Conservation (phyloP, 2,329 filamentous ascomycete genomes). For the Alternaria brassicicola region DNA sequence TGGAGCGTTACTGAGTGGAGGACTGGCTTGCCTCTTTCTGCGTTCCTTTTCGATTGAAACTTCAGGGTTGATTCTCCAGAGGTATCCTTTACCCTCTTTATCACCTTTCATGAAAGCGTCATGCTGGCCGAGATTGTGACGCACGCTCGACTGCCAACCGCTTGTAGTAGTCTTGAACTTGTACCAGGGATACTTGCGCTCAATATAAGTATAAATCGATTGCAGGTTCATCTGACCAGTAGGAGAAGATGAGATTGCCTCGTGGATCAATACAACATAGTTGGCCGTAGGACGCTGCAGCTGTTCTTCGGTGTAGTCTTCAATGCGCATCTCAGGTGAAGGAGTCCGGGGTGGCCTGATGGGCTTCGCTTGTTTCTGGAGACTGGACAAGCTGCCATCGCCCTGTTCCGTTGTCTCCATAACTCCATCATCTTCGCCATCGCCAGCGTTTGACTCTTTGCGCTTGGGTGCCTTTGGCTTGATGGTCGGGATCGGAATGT, state of each 20-base stretch:
- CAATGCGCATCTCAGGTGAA: constrained; percentile 66
- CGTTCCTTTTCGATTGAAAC: constrained; percentile 65
- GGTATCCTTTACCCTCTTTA: constrained; percentile 66
- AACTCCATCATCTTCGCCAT: constrained; percentile 44
- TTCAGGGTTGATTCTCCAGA: constrained; percentile 66
- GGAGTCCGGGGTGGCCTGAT: constrained; percentile 59
- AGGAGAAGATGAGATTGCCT: constrained; percentile 63
- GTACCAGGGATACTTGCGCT: constrained; percentile 68
- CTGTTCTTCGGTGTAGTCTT: constrained; percentile 75
- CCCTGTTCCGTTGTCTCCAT: constrained; percentile 48
- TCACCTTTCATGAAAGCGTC: constrained; percentile 66
- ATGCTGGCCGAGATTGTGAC: constrained; percentile 67
- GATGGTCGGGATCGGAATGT: constrained; percentile 41
- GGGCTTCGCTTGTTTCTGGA: constrained; percentile 57
- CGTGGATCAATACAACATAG: constrained; percentile 68
- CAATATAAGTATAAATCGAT: constrained; percentile 69
- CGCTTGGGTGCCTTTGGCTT: constrained; percentile 46
- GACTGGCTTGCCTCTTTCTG: constrained; percentile 57
- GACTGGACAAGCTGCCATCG: constrained; percentile 44
- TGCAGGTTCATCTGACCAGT: constrained; percentile 66
- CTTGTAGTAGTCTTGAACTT: constrained; percentile 64
- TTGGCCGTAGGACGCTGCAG: constrained; percentile 70
- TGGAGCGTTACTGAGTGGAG: constrained; percentile 45
- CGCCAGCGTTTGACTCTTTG: constrained; percentile 48
- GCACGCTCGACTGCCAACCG: constrained; percentile 71